Base-by-base conservation (phyloP, 306 rosid species). In the Sindora glabra region DNA sequence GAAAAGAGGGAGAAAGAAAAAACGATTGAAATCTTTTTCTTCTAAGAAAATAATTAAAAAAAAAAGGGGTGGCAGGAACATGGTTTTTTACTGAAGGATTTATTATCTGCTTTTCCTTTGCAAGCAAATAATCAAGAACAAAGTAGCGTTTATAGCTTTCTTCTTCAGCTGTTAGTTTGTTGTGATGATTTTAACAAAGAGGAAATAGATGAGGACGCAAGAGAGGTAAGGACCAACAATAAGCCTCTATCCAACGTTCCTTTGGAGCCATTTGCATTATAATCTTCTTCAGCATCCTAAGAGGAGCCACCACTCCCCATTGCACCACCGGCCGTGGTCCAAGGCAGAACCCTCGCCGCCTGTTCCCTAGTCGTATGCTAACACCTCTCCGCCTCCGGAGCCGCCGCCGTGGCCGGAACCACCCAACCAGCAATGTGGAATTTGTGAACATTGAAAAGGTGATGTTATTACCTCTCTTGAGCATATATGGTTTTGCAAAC, bases 161-260 rank as follows among this genome's bases (percentile, higher is more conserved):
- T 18, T 65, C 41, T 15, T 38, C 53, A 45, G 23, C 49, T 47
- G 66, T 40, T 51, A 48, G 34, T 56, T 40, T 24, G 2, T 34
- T 15, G 40, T 53, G 56, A 57, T 3, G 34, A 29, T 6, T 4
- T 89, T 62, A 89, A 75, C 94, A 89, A 22, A 92, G 81, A 40
- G 99, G 95, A 74, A 92, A 89, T 46, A 86, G 51, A 26, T 86
- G 89, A 9, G 95, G 94, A 16, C 94, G 89, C 56, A 92, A 62
- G 64, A 89, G 60, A 12, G 95, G 89, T 29, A 86, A n/a, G 74
- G 89, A 84, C 74, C 86, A 78, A 73, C 65, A 86, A 53, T 72
- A 86, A 62, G 86, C 89, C 45, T 89, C 89, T 3, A 84, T 42
- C 56, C 83, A 86, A 46, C 55, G 48, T 32, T 74, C 81, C 51